These are phyloP conservation scores for Colletotrichum euphorbiae DNA, from an alignment of 2,329 filamentous ascomycete genomes.

Conservation along the genomic window DNA sequence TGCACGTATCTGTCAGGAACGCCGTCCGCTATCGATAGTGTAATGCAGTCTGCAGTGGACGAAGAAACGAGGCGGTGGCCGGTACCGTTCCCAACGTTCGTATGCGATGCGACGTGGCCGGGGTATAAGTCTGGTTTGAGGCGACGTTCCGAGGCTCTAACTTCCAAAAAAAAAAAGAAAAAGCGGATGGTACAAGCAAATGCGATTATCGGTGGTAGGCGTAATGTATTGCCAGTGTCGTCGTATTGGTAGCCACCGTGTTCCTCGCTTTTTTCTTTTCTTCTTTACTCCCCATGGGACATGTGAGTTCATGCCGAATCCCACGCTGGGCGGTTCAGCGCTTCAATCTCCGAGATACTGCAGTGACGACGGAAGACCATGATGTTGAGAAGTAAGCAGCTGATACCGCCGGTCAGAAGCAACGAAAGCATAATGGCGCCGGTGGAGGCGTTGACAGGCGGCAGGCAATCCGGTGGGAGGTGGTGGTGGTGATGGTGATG, in stretches of 20 bases:
- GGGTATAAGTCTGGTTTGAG: slow-evolving; percentile 27
- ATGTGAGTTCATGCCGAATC: slow-evolving; percentile 10
- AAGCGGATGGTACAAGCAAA: slow-evolving; percentile 6
- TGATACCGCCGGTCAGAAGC: too few relatives aligned
- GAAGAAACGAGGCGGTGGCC: neutral
- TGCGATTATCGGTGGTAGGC: slow-evolving; percentile 7
- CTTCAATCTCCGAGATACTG: slow-evolving; percentile 30
- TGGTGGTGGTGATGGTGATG: neutral
- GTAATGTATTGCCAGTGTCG: neutral
- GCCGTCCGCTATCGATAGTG: neutral
- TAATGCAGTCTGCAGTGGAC: slow-evolving; percentile 13
- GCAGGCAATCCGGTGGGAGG: neutral
- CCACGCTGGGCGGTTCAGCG: neutral
- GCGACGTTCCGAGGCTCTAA: slow-evolving; percentile 26
- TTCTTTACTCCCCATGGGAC: neutral
- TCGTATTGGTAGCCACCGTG: neutral
- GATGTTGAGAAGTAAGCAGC: neutral
- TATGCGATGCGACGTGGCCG: slow-evolving; percentile 13
- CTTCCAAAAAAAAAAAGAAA: slow-evolving; percentile 10
- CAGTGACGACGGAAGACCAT: neutral
- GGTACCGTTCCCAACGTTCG: slow-evolving; percentile 11
- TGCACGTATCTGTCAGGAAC: slow-evolving; percentile 20
- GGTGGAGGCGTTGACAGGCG: neutral
- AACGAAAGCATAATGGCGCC: too few relatives aligned
- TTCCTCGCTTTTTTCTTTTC: slow-evolving; percentile 25